phyloP scores from a whole-genome alignment of 768 basidiomycete genomes.

The Phanerochaete carnosa region DNA sequence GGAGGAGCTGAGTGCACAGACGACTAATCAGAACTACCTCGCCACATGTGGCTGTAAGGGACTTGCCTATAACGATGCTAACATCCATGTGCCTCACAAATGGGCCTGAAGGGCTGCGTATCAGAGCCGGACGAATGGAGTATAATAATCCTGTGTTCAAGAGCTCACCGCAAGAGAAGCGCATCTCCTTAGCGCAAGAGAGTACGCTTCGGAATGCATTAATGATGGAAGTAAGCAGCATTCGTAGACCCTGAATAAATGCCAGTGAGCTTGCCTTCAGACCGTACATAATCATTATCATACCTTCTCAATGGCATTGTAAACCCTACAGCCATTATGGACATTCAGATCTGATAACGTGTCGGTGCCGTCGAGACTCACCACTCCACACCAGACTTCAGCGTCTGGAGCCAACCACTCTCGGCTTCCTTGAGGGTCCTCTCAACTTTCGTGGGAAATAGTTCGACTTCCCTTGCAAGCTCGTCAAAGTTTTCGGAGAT shows the following conservation, averaged over 20 bases:
- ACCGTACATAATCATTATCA: background rate
- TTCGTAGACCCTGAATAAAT: conserved; percentile 15
- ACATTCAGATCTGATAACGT: background rate
- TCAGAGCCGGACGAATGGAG: background rate
- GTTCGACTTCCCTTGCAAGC: conserved; percentile 21
- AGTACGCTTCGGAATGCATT: conserved; percentile 21
- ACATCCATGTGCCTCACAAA: conserved; percentile 15
- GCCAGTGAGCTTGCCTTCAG: background rate
- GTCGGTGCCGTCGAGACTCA: conserved; percentile 5
- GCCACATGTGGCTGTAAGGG: background rate
- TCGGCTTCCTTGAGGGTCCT: conserved; percentile 21
- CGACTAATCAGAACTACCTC: background rate
- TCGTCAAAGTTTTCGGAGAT: conserved; percentile 19
- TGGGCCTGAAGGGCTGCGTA: background rate
- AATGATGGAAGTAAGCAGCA: conserved; percentile 16
- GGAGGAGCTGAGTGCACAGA: too few species aligned
- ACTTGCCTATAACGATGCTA: conserved; percentile 6
- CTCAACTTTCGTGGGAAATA: conserved; percentile 24
- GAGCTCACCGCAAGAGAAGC: conserved; percentile 18
- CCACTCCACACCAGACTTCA: conserved; percentile 23
- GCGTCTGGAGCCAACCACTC: conserved; percentile 13
- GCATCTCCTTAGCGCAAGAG: conserved; percentile 18
- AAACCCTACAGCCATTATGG: conserved; percentile 13
- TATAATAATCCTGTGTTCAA: background rate
- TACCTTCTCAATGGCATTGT: conserved; percentile 25